Conservation (phyloP, 345 rosid genomes). For the Hypericum androsaemum region DNA sequence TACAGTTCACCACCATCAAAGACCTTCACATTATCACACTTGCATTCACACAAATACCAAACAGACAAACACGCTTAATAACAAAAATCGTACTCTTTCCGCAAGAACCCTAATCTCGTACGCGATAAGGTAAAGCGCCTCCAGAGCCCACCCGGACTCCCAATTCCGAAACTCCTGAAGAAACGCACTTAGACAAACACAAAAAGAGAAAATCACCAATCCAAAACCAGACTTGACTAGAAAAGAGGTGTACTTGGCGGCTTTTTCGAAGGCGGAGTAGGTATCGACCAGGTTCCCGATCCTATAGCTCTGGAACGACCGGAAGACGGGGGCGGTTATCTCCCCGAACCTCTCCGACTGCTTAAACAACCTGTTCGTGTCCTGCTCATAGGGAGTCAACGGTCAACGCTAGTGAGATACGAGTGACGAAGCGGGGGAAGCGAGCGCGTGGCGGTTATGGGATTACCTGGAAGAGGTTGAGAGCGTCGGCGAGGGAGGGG, state of each 20-base stretch:
- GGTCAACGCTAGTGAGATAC: slow-evolving; percentile 37
- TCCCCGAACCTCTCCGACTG: slow-evolving; percentile 71
- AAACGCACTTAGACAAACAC: slow-evolving; percentile 49
- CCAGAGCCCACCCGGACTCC: slow-evolving; percentile 96
- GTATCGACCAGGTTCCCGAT: slow-evolving; percentile 61
- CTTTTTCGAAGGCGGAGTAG: slow-evolving; percentile 69
- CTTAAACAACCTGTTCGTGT: slow-evolving; percentile 58
- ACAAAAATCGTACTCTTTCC: slow-evolving; percentile 55
- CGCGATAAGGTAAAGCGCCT: slow-evolving; percentile 69
- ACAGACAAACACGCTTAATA: too few relatives aligned
- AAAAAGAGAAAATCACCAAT: not conserved
- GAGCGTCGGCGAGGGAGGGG: slow-evolving; percentile 70
- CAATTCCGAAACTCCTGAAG: slow-evolving; percentile 97
- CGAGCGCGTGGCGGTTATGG: slow-evolving; percentile 31
- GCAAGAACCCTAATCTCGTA: slow-evolving; percentile 94
- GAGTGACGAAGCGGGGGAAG: slow-evolving; percentile 80
- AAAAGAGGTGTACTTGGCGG: slow-evolving; percentile 48
- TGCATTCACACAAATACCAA: not conserved
- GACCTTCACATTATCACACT: too few relatives aligned
- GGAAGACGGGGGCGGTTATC: slow-evolving; percentile 52
- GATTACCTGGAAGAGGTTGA: slow-evolving; percentile 51
- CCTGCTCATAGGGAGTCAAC: slow-evolving; percentile 29
- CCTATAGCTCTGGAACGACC: slow-evolving; percentile 67
- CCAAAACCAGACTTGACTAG: not conserved
- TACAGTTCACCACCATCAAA: slow-evolving; percentile 11